Evolutionary conservation across 2,329 filamentous ascomycete species (phyloP), one percentile per base, ranked within the genome.

Genomic region (Fusarium duplospermum): DNA sequence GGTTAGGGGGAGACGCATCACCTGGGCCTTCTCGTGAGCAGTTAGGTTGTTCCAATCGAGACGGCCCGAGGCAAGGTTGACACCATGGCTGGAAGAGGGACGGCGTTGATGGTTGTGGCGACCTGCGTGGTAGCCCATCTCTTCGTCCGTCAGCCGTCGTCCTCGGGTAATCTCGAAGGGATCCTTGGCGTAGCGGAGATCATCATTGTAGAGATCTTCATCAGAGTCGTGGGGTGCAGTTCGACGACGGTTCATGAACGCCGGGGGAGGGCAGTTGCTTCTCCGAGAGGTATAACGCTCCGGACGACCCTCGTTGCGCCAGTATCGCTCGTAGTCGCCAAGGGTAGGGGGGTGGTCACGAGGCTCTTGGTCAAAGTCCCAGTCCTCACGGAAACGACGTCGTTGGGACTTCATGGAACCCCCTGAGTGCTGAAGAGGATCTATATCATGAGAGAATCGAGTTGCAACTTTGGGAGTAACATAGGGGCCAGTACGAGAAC

Each of bases 1-100:
- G 4, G 82, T 84, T 78, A 83, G 81, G 2, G 85, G 85, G 24
- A 87, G 78, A 38, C 85, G 82, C 79, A 86, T 80, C 11, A 86
- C 84, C 66, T 86, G 78, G 6, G 79, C 81, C 76, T 83, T 84
- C 73, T 87, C 83, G 62, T 84, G 78, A 1, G 78, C 75, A 7
- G 79, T 83, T 47, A 86, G 71, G 38, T 80, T 77, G 29, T 82
- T 81, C 81, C 84, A 85, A 63, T 85, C 80, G 20, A 85, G 74
- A 20, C 77, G 75, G 29, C 74, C 67, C 3, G 76, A 72, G 27
- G 69, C 72, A 4, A 78, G 66, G 4, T 75, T 70, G 36, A 70
- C 58, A 20, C 68, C 67, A 11, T 75, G 64, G 45, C 67, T 59
- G 16, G 75, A 69, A 31, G 73, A 73, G 20, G 29, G 64, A 24